Base-by-base conservation (phyloP, 106 monocot species). In the Acanthochlamys bracteata region DNA sequence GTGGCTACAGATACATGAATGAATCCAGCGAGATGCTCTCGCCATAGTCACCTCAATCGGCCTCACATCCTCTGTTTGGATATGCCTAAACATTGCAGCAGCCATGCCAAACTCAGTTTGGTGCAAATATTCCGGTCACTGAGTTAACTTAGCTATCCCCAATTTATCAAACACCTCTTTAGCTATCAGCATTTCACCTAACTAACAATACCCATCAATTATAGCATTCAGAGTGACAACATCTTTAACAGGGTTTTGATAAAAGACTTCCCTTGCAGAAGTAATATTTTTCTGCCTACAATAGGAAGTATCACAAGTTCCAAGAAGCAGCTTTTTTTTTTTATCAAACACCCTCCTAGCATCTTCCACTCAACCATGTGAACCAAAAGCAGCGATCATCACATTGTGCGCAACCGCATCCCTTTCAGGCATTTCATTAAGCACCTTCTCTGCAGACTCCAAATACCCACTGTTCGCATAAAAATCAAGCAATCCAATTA, bases 211-310 rank as follows among this genome's bases (percentile, higher is more conserved):
- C 67, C 78, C 86, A 61, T 82, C 68, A 16, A 85, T 81, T 66
- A 81, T 75, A 2, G 85, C 66, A 71, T 86, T 86, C 86, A 81
- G 78, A 13, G 79, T 82, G 14, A 86, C 60, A 21, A 82, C 45
- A 55, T 81, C 81, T 61, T 76, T 81, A 11, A 69, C 51, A 6
- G 76, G 78, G 51, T 81, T 80, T 41, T 13, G 21, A 39, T 81
- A 75, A 67, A 84, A 84, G 0, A 81, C 27, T 25, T 75, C 75
- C 11, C 69, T 33, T 0, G 78, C 78, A 0, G 59, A 63, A 21
- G 16, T 42, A 47, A 83, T 15, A 25, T 78, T 71, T 13, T 70
- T 64, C 51, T 24, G n/a, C 76, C 67, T 84, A 53, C 78, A 78
- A 25, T 81, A 78, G 53, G 78, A 80, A 59, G 72, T 71, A 12